Conservation (phyloP, 148 eudicot genomes). For the Persicaria tinctoria region DNA sequence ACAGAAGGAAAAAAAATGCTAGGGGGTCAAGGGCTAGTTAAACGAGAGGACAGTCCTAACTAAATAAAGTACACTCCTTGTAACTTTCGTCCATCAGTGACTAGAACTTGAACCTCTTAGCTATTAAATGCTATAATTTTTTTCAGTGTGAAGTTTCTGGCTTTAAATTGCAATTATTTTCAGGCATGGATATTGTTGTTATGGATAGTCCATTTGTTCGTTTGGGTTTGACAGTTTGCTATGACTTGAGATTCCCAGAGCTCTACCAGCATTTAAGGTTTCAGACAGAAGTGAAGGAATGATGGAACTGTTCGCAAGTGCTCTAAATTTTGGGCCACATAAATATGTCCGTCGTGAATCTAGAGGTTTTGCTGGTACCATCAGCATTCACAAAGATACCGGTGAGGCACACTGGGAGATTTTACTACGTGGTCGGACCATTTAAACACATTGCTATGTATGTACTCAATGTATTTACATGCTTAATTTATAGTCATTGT, state of each 20-base stretch:
- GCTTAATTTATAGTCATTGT: background rate
- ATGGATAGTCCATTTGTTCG: conserved; percentile 80
- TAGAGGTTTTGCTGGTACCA: conserved; percentile 79
- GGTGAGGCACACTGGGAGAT: conserved; percentile 92
- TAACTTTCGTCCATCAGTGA: background rate
- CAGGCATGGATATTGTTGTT: conserved; percentile 65
- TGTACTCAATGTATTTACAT: conserved; percentile 13
- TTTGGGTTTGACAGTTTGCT: conserved; percentile 82
- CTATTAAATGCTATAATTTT: background rate
- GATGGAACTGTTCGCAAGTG: background rate
- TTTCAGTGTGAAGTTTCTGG: conserved; percentile 3
- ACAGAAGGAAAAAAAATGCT: background rate
- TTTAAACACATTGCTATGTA: conserved; percentile 81
- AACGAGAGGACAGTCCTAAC: background rate
- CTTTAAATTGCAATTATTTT: conserved; percentile 15
- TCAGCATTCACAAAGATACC: conserved; percentile 80
- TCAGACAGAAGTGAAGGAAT: conserved; percentile 55
- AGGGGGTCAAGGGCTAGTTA: background rate
- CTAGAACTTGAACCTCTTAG: background rate
- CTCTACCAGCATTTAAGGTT: conserved; percentile 73
- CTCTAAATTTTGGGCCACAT: background rate
- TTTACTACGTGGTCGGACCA: conserved; percentile 67
- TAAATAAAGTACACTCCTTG: background rate
- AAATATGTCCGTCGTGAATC: background rate
- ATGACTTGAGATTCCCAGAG: conserved; percentile 90